Evolutionary conservation across 2,329 filamentous ascomycete genomes (phyloP).

Genomic region (Fusarium ramigenum): DNA sequence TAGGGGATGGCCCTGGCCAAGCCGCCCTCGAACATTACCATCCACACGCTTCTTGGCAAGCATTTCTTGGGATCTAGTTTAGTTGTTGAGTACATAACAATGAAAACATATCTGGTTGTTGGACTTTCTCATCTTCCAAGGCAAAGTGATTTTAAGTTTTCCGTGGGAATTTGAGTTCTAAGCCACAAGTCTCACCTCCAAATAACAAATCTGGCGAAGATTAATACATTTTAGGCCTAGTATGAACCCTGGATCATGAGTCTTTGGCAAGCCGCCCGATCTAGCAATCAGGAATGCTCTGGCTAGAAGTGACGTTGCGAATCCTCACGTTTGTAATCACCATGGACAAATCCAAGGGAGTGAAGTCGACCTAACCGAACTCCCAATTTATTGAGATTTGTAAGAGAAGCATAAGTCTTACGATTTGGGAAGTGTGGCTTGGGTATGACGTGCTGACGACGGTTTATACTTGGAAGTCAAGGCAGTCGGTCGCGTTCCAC

Average conservation of each 20-base stretch:
- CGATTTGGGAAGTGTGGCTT: too few relatives aligned
- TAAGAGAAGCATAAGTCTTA: neutral
- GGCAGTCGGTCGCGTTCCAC: too few relatives aligned
- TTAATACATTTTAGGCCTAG: too few relatives aligned
- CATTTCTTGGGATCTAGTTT: neutral
- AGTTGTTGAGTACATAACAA: neutral
- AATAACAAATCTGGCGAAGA: too few relatives aligned
- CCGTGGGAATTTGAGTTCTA: neutral
- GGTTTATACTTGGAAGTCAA: too few relatives aligned
- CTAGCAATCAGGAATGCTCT: too few relatives aligned
- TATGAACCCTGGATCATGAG: neutral
- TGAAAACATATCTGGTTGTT: neutral
- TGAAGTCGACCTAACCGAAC: too few relatives aligned
- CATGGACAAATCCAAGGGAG: neutral
- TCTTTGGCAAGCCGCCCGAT: too few relatives aligned
- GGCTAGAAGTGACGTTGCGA: accelerated
- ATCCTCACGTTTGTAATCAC: neutral
- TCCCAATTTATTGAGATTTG: neutral
- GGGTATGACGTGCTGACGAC: too few relatives aligned
- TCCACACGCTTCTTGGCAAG: neutral
- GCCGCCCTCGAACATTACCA: neutral
- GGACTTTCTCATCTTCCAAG: neutral
- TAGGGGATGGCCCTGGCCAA: neutral
- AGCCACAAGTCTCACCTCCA: neutral
- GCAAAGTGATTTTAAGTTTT: neutral